These are phyloP conservation scores for Cicer chorassanicum DNA, from an alignment of 306 rosid genomes.

Conservation along the genomic window DNA sequence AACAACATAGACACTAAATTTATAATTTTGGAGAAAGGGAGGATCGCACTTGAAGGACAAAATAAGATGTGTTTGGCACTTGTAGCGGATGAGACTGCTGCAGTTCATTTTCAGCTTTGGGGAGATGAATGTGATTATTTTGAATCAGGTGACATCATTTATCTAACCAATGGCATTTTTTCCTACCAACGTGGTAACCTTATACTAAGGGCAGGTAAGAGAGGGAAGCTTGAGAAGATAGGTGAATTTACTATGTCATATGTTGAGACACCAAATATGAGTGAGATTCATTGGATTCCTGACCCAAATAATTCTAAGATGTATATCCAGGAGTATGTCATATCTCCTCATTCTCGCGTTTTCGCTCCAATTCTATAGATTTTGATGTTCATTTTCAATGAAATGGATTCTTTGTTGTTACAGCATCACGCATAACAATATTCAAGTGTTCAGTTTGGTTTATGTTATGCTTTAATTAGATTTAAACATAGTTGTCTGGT, in stretches of 20 bases:
- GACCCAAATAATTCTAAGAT: slow-evolving; percentile 53
- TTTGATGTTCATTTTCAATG: too few species aligned
- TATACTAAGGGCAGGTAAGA: slow-evolving; percentile 71
- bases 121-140: slow-evolving; percentile 71
- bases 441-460: too few species aligned
- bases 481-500: too few species aligned
- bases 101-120: slow-evolving; percentile 85
- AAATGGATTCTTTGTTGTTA: too few species aligned
- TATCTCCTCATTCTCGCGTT: slow-evolving; percentile 62
- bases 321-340: slow-evolving; percentile 56
- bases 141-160: slow-evolving; percentile 60
- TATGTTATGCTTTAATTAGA: too few species aligned
- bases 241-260: slow-evolving; percentile 75
- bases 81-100: slow-evolving; percentile 73
- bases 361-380: slow-evolving; percentile 55
- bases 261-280: slow-evolving; percentile 81
- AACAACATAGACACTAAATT: slow-evolving; percentile 78
- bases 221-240: slow-evolving; percentile 72
- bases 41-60: slow-evolving; percentile 56
- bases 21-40: slow-evolving; percentile 73
- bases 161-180: slow-evolving; percentile 58
- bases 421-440: too few species aligned
- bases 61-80: slow-evolving; percentile 63
- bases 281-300: slow-evolving; percentile 80
- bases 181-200: slow-evolving; percentile 64